These are phyloP conservation scores for Pilobolus umbonatus DNA, from an alignment of 192 early-diverging fungal genomes.

Conservation along the genomic window DNA sequence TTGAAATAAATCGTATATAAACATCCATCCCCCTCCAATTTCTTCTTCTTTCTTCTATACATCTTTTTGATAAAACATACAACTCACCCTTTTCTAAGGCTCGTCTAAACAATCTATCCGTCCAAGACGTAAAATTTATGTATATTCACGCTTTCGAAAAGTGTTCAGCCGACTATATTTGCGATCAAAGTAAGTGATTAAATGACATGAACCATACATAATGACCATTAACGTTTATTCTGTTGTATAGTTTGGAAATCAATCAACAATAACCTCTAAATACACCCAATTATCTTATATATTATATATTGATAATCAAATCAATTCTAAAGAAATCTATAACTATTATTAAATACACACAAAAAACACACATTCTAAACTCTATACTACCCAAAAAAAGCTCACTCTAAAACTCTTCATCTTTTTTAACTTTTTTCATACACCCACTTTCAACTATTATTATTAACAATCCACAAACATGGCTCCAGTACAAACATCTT, in stretches of 20 bases:
- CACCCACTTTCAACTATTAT: no score
- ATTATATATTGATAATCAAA: no score
- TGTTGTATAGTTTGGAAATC: constrained; percentile 25
- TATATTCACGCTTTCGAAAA: constrained; percentile 83
- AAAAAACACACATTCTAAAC: neutral
- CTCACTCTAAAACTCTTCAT: neutral
- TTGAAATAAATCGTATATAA: no score
- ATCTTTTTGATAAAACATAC: no score
- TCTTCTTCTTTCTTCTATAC: no score
- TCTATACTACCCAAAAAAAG: neutral
- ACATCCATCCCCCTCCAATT: no score
- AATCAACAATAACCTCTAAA: no score
- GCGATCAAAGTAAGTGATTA: constrained; percentile 66
- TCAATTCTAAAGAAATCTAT: neutral
- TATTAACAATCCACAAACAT: no score
- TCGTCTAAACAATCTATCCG: neutral
- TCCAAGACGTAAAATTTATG: constrained; percentile 38
- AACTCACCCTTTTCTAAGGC: no score
- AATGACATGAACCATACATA: neutral
- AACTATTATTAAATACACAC: neutral
- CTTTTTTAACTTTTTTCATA: neutral
- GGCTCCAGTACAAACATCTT: neutral
- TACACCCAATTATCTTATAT: no score
- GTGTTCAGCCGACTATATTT: constrained; percentile 86
- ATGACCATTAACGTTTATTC: neutral